Conservation (phyloP, 352 stramenopile genomes). For the Phytophthora pini region DNA sequence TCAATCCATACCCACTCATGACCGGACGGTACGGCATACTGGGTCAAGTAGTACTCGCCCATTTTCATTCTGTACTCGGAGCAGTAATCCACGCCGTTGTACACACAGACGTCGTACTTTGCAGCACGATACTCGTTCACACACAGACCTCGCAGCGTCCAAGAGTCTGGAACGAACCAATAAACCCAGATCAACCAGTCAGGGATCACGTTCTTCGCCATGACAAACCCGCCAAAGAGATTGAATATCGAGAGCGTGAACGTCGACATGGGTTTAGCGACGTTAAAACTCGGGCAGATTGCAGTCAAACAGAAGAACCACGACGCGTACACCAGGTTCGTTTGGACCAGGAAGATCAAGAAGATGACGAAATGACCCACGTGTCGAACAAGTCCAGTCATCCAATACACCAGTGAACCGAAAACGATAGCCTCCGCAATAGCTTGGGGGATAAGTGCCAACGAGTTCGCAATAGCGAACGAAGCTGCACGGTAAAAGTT, state of each 20-base stretch:
- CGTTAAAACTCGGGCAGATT: slow-evolving; percentile 37
- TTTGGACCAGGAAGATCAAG: slow-evolving; percentile 34
- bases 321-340: slow-evolving; percentile 39
- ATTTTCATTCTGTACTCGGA: slow-evolving; percentile 32
- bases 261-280: slow-evolving; percentile 52
- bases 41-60: slow-evolving; percentile 42
- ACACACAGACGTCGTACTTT: slow-evolving; percentile 40
- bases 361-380: slow-evolving; percentile 43
- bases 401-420: slow-evolving; percentile 82
- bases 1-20: slow-evolving; percentile 32
- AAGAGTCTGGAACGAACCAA: slow-evolving; percentile 61
- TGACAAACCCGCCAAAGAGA: slow-evolving; percentile 62
- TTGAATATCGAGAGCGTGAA: slow-evolving; percentile 45
- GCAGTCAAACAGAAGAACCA: slow-evolving; percentile 51
- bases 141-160: slow-evolving; percentile 42
- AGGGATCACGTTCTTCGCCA: slow-evolving; percentile 56
- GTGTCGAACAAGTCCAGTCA: slow-evolving; percentile 54
- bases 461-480: slow-evolving; percentile 60
- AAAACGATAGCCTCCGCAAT: slow-evolving; percentile 71
- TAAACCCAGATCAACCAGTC: slow-evolving; percentile 69
- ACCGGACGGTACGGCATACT: slow-evolving; percentile 37
- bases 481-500: slow-evolving; percentile 82
- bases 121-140: slow-evolving; percentile 53
- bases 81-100: slow-evolving; percentile 50
- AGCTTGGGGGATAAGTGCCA: slow-evolving; percentile 39